A percentile compares a stretch with the other conserved stretches of the same genome.
phyloP scores from a whole-genome alignment of 345 rosid genomes.

The Adansonia digitata region DNA sequence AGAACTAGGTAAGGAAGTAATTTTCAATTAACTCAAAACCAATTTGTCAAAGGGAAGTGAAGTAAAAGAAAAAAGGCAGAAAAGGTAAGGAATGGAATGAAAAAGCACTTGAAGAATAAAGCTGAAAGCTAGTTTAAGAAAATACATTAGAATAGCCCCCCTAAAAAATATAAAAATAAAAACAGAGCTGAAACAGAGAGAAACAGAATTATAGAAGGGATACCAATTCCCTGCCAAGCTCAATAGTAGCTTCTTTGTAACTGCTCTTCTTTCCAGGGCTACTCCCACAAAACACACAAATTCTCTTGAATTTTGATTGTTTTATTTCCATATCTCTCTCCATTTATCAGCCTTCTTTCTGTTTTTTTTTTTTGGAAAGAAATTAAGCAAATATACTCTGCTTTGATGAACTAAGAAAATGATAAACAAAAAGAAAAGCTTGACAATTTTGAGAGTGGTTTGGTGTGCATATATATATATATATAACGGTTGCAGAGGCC shows the following conservation, averaged over 20 bases:
- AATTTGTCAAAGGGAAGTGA: background rate
- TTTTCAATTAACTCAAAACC: background rate
- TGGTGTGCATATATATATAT: constrained; percentile 22
- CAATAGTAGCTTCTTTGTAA: constrained; percentile 76
- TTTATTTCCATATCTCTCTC: constrained; percentile 35
- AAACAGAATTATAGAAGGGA: background rate
- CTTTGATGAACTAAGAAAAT: background rate
- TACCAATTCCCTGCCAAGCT: constrained; percentile 84
- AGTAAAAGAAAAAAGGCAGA: too few species aligned
- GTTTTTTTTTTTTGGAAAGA: background rate
- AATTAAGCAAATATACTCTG: background rate
- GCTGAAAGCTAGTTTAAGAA: background rate
- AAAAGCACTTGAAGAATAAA: background rate
- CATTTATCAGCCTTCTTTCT: constrained; percentile 26
- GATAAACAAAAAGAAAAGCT: background rate
- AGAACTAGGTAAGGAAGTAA: background rate
- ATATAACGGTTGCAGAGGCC: constrained; percentile 22
- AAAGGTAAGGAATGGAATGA: too few species aligned
- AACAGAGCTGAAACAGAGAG: background rate
- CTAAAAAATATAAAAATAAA: too few species aligned
- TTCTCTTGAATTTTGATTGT: constrained; percentile 56
- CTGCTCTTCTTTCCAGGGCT: constrained; percentile 73
- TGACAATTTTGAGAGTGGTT: background rate
- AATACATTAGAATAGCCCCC: background rate
- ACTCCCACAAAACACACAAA: constrained; percentile 97